These are phyloP conservation scores for Schizophyllum amplum DNA, from an alignment of 1,284 basidiomycete species.

Conservation along the genomic window DNA sequence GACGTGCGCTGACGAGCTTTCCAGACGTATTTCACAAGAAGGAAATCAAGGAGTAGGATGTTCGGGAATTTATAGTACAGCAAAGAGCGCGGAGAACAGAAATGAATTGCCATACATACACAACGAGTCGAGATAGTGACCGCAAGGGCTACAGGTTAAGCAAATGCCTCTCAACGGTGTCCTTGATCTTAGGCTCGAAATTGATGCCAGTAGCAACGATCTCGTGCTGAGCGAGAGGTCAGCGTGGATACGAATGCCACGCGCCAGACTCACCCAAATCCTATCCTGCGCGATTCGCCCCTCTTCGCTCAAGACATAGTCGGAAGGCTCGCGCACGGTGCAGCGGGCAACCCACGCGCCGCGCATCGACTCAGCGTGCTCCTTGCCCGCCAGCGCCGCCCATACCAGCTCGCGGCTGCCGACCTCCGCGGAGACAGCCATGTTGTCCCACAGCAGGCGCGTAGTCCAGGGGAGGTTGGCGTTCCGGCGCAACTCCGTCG, in stretches of 20 bases:
- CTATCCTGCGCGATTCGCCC: slow-evolving; percentile 9
- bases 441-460: slow-evolving; percentile 5
- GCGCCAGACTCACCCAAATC: slow-evolving; percentile 10
- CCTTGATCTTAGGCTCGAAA: not conserved
- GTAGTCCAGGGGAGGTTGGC: slow-evolving; percentile 3
- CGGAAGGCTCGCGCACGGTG: slow-evolving; percentile 12
- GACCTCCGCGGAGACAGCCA: slow-evolving; percentile 22
- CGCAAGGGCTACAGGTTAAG: not conserved
- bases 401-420: slow-evolving; percentile 33
- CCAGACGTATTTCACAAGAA: not conserved
- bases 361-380: slow-evolving; percentile 12
- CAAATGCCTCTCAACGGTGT: not conserved
- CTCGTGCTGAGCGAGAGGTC: not conserved
- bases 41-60: not conserved
- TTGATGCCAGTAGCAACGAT: not conserved
- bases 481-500: slow-evolving; percentile 17
- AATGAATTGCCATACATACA: too few species aligned
- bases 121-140: too few species aligned
- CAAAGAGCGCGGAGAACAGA: too few species aligned
- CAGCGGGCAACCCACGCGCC: slow-evolving; percentile 10
- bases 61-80: too few species aligned
- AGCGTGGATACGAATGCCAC: not conserved
- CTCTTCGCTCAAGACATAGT: slow-evolving; percentile 12
- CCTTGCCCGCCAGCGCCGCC: slow-evolving; percentile 27
- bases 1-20: not conserved